These are phyloP conservation scores for Phytophthora hibernalis DNA, from an alignment of 352 stramenopile genomes.

Conservation along the genomic window DNA sequence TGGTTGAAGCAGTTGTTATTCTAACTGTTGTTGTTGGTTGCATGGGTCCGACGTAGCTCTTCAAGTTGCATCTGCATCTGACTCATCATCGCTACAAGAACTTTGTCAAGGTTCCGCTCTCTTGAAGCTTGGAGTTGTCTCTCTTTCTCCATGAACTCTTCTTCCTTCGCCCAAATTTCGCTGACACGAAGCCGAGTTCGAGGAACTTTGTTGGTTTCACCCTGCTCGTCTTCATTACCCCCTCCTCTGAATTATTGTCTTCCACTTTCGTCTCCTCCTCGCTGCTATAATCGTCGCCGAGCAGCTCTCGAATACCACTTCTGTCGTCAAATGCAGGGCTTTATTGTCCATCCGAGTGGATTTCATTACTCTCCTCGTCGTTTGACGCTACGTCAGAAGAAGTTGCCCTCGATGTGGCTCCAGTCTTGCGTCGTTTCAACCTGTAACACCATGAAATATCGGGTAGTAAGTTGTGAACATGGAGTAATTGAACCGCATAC, in stretches of 20 bases:
- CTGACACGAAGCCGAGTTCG: slow-evolving; percentile 3
- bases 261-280: neutral
- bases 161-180: slow-evolving; percentile 3
- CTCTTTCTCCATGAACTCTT: slow-evolving; percentile 10
- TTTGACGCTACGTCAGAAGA: neutral
- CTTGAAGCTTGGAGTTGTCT: neutral
- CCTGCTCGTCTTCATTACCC: neutral
- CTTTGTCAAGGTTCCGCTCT: neutral
- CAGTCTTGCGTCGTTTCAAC: slow-evolving; percentile 6
- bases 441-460: neutral
- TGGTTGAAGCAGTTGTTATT: too few relatives aligned
- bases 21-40: too few relatives aligned
- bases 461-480: too few relatives aligned
- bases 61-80: slow-evolving; percentile 6
- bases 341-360: too few relatives aligned
- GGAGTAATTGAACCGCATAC: neutral
- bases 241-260: neutral
- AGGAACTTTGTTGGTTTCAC: neutral
- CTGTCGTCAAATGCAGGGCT: neutral
- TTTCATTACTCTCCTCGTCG: neutral
- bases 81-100: neutral
- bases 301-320: neutral
- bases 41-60: neutral
- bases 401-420: neutral
- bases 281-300: neutral